A percentile compares a stretch with the other conserved stretches of the same genome.
Conservation (phyloP, 2,329 filamentous ascomycete species). For the Endoconidiophora laricicola region DNA sequence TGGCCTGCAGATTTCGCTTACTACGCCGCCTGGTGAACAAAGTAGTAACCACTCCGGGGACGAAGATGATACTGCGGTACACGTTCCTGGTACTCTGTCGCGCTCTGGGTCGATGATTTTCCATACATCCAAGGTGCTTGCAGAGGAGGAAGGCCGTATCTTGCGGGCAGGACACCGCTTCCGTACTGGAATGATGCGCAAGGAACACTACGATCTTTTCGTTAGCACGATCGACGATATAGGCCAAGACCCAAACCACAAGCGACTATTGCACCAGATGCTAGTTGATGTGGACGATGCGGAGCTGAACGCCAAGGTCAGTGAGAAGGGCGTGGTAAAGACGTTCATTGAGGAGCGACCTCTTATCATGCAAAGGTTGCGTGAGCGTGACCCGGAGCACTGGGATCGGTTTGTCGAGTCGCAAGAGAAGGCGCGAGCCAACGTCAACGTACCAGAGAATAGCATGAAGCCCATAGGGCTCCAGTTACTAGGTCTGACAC, state of each 20-base stretch:
- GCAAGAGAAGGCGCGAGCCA: slow-evolving; percentile 41
- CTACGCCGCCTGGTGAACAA: slow-evolving; percentile 21
- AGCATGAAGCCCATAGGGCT: slow-evolving; percentile 15
- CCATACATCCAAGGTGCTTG: slow-evolving; percentile 32
- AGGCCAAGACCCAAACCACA: slow-evolving; percentile 32
- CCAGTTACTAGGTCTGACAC: slow-evolving; percentile 2
- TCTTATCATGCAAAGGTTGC: slow-evolving; percentile 30
- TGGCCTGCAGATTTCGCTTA: slow-evolving; percentile 16
- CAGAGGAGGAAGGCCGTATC: slow-evolving; percentile 39
- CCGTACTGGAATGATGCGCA: slow-evolving; percentile 34
- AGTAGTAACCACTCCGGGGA: slow-evolving; percentile 26
- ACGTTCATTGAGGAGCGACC: slow-evolving; percentile 44
- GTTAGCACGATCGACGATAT: slow-evolving; percentile 32
- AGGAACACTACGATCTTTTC: slow-evolving; percentile 34
- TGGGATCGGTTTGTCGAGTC: slow-evolving; percentile 46
- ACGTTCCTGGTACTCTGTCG: slow-evolving; percentile 24
- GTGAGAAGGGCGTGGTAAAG: slow-evolving; percentile 40
- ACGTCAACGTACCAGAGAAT: slow-evolving; percentile 24
- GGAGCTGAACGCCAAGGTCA: slow-evolving; percentile 34
- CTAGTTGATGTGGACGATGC: slow-evolving; percentile 47
- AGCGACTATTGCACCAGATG: slow-evolving; percentile 40
- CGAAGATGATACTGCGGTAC: slow-evolving; percentile 32
- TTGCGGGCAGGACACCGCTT: slow-evolving; percentile 40
- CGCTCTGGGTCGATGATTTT: slow-evolving; percentile 37
- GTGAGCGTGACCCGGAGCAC: slow-evolving; percentile 48